Evolutionary conservation across 768 basidiomycete genomes (phyloP), one percentile per base, ranked within the genome.

Genomic region (Grammothele lineata): DNA sequence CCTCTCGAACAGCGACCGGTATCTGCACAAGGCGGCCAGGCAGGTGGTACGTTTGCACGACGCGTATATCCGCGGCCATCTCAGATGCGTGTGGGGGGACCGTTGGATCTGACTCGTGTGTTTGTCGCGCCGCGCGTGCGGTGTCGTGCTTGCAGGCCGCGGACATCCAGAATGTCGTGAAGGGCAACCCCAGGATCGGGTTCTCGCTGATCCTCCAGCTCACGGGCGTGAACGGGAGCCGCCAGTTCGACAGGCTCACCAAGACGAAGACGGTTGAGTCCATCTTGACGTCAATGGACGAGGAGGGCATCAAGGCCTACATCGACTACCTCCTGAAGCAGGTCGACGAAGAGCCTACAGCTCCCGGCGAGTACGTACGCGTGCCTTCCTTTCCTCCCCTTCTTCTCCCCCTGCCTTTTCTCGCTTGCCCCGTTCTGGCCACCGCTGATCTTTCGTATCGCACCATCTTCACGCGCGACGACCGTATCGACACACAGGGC

Each of bases 231-330:
- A 73, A 95, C 61, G 92, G 92, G 9, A 84, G 77, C 57, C 79
- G 83, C 47, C 87, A 92, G 63, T 99, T 98, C 57, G 95, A 99
- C 67, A 85, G 78, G 64, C 65, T 95, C 47, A 95, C 94, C 10
- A 87, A 82, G 64, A 94, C 94, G 8, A 96, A 93, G 67, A 95
- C 91, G 0, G 78, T 97, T 27, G 92, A 95, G 67, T 77, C 78
- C 1, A 83, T 97, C 46, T 70, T 97, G 45, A 74, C 80, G 3
- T 79, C 77, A 27, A 82, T 93, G 76, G 80, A 85, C 55, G 65
- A 68, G 1, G 72, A 80, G 1, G 92, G 91, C 8, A 87, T 96
- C 52, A 75, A 78, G 55, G 77, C 68, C 32, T 97, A 94, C 65
- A 78, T 93, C 37, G 64, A 73, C 27, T 82, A 87, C 65, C 68